phyloP scores from a whole-genome alignment of 1,284 basidiomycete species.

The Irpex sp. region DNA sequence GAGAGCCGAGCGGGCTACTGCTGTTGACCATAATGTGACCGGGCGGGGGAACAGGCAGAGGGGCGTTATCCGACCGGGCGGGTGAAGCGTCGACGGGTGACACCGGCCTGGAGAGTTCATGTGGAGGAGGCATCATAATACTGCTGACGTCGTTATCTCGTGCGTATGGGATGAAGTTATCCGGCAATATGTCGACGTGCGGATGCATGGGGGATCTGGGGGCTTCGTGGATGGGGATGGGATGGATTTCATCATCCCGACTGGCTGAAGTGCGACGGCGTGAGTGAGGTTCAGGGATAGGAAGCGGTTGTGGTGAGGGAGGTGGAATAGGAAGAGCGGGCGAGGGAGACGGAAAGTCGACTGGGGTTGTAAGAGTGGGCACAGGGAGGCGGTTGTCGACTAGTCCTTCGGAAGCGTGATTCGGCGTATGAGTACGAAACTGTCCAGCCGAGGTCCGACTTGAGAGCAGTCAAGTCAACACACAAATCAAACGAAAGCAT shows the following conservation, averaged over 20 bases:
- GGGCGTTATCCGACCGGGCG: neutral
- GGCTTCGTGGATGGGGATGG: constrained; percentile 30
- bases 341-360: constrained; percentile 16
- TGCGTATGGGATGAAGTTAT: constrained; percentile 39
- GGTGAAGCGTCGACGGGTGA: constrained; percentile 16
- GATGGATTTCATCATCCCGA: constrained; percentile 17
- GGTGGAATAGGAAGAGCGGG: constrained; percentile 16
- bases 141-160: constrained; percentile 18
- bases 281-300: constrained; percentile 8
- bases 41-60: constrained; percentile 2
- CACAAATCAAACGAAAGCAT: neutral
- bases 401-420: constrained; percentile 20
- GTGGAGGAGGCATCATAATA: constrained; percentile 36
- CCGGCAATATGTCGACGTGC: constrained; percentile 27
- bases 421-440: neutral
- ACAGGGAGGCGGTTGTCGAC: constrained; percentile 27
- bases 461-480: too few relatives aligned
- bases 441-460: neutral
- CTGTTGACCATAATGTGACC: neutral
- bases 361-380: constrained; percentile 26
- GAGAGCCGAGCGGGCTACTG: neutral
- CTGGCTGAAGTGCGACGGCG: neutral
- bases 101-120: constrained; percentile 28
- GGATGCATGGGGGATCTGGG: constrained; percentile 22
- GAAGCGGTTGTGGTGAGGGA: constrained; percentile 11